Percentiles rank a stretch among this genome's conserved stretches.
Evolutionary conservation across 805 yeast species (phyloP).

Genomic region (Sugiyamaella mastotermitis): DNA sequence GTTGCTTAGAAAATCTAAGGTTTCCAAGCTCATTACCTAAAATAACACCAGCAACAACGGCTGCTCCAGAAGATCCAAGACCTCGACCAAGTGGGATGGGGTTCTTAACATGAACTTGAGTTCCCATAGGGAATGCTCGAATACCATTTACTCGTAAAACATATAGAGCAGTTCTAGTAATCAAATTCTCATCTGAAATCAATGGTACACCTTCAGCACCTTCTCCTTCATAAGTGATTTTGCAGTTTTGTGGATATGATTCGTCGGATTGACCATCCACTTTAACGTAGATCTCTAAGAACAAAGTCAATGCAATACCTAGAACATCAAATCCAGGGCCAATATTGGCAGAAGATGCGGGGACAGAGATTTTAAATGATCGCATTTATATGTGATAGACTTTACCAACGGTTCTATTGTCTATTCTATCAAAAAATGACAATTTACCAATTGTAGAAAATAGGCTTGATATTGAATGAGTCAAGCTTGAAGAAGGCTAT

Average conservation of each 20-base stretch:
- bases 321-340: slow-evolving; percentile 98
- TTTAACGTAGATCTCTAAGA: slow-evolving; percentile 60
- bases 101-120: slow-evolving; percentile 71
- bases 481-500: too few relatives aligned
- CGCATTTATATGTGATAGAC: slow-evolving; percentile 22
- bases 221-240: slow-evolving; percentile 64
- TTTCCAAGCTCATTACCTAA: slow-evolving; percentile 81
- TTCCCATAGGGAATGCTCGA: slow-evolving; percentile 74
- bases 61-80: slow-evolving; percentile 95
- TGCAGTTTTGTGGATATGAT: slow-evolving; percentile 67
- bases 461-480: too few relatives aligned
- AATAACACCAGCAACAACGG: slow-evolving; percentile 94
- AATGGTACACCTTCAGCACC: slow-evolving; percentile 80
- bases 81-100: slow-evolving; percentile 98
- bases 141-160: slow-evolving; percentile 80
- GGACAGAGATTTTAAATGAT: slow-evolving; percentile 64
- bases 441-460: too few relatives aligned
- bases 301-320: slow-evolving; percentile 82
- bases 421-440: too few relatives aligned
- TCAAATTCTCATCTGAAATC: slow-evolving; percentile 69
- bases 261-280: slow-evolving; percentile 40
- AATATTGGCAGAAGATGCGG: slow-evolving; percentile 96
- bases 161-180: slow-evolving; percentile 89
- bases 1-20: slow-evolving; percentile 62
- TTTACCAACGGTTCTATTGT: too few relatives aligned